Base-by-base conservation (phyloP, 2,329 filamentous ascomycete species). In the Colletotrichum gloeosporioides region DNA sequence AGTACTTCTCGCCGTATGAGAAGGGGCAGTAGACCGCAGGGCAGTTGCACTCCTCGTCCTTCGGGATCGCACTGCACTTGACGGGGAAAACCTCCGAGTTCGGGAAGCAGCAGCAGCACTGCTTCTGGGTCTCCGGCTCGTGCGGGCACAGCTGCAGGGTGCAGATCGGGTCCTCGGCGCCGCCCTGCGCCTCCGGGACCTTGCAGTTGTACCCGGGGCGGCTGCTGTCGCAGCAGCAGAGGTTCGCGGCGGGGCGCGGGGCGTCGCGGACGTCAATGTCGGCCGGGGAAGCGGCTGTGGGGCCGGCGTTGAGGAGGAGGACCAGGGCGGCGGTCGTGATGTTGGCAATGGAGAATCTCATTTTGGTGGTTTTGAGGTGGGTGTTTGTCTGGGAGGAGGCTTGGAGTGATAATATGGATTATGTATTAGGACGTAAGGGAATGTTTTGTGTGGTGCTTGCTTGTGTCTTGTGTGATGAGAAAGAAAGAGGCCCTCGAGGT, bases 221-320 rank as follows among this genome's bases (percentile, higher is more conserved):
- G 63, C 32, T 8, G 12, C 76, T 29, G 68, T 82, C 57, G 77
- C 79, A 82, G 78, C 79, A 81, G 77, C 80, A 82, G 73, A 79
- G 81, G 27, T 73, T 44, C 66, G 66, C 71, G n/a, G 72, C 61
- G 29, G 64, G 61, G 27, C 49, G 49, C 8, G 61, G 55, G 55
- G 8, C 5, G 22, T 29, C 44, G 73, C 71, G 44, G 79, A 44
- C 75, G n/a, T 78, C 75, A 32, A 77, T 67, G 63, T 72, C 55
- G 70, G 77, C 69, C 4, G 80, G 78, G 31, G 77, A 78, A 18
- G 79, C 79, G 68, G 80, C 53, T 68, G 68, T 29, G 77, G 78
- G 72, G 61, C 77, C 57, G 53, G 32, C 39, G 66, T 34, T 69
- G 53, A 12, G 18, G 66, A 78, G 49, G 25, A 55, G 31, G 73